Evolutionary conservation across 306 rosid species (phyloP), one percentile per base, ranked within the genome.

Genomic region (Quercus dentata): DNA sequence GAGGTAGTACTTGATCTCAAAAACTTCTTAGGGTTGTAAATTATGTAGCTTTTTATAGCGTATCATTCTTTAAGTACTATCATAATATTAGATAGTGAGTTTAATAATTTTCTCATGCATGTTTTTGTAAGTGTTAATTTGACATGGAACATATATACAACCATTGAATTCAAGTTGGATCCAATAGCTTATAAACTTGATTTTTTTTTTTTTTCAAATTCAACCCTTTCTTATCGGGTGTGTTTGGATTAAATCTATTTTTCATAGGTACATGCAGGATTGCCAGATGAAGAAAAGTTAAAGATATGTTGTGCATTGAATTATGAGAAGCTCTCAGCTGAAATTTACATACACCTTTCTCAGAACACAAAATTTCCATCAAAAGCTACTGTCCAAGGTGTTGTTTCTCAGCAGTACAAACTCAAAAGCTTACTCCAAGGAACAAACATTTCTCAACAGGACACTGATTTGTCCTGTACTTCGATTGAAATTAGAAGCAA

Each of bases 271-370:
- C 99, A 95, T 71, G n/a, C 87, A 73, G 90, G 88, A 82, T 77
- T 95, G 75, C 85, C 92, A 7, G 91, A 91, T 85, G 98, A 91
- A 72, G 94, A 93, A 67, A 93, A 84, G 87, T 30, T 88, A 84
- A 91, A 87, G 80, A 81, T 95, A 70, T 93, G 97, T 71, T 69
- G 88, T 70, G 88, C 87, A 35, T 77, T 95, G 83, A 93, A 89
- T 75, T 85, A 85, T 68, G 93, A 88, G 81, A 95, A 93, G 86
- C 94, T 95, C 77, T 95, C 98, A 25, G 82, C 87, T 18, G 88
- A 95, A 80, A 79, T 88, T 56, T 87, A 87, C 72, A 4, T 84
- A 77, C 92, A 84, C 75, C 87, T 95, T 75, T 89, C 92, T 21
- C 85, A 84, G 79, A 95, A 91, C 85, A 65, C 69, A 77, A 90